Evolutionary conservation across 75 land plant genomes (phyloP), one percentile per base, ranked within the genome.

Genomic region (Sequoiadendron giganteum): DNA sequence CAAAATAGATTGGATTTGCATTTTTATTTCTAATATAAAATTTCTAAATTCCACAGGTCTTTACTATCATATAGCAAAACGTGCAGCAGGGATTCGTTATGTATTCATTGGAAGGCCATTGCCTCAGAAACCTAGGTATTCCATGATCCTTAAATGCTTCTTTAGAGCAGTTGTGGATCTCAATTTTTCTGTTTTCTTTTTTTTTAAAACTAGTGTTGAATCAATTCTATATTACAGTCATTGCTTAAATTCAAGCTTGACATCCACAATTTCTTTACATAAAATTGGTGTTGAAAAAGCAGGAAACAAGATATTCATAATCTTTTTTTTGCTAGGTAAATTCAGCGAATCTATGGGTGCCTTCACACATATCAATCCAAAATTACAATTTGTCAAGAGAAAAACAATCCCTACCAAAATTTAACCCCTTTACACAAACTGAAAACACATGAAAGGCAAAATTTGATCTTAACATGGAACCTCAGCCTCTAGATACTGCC

Each of bases 61-160:
- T 8, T 97, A 98, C 89, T 98, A 97, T 86, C 99, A 98, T 86
- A 88, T 98, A 89, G 95, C 96, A 78, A 98, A 98, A 86, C 96
- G 99, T 85, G 94, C 94, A 58, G 94, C 99, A 45, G 95, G 99
- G 52, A 97, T 98, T 72, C 99, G 92, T 38, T 97, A 96, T 90
- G 96, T 94, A 36, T 95, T 95, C 89, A 94, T 97, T 92, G 99
- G 99, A 48, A 98, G 95, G 89, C 93, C 96, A 89, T 86, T 84
- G 32, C 91, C 95, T 88, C 95, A 96, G 86, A 88, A 94, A 80
- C 96, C 95, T 43, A 92, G 95, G 97, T 95, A 92, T 30, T 48
- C n/a, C 87, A 36, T 89, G 30, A 86, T 16, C 52, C 73, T 90
- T 49, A 52, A 30, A 18, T 77, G 28, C 28, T 40, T 88, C 7